Percentiles rank a stretch among this genome's conserved stretches.
Conservation (phyloP, 108 stramenopile species). For the Cyclotella atomus region DNA sequence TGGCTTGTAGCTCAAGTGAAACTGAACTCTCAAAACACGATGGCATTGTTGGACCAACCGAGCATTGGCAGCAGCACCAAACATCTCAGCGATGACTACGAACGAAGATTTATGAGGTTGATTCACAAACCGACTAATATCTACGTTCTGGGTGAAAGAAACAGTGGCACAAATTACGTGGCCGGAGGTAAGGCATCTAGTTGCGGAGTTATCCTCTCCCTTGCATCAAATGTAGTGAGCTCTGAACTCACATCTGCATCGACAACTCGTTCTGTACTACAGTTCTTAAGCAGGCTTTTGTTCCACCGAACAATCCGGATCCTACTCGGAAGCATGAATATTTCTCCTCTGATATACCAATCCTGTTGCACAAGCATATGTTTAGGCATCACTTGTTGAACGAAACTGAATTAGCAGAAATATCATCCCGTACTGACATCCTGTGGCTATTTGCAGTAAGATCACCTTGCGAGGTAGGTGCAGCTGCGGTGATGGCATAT, state of each 20-base stretch:
- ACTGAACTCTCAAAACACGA: no score
- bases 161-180: constrained; percentile 28
- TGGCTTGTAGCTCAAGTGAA: background rate
- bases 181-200: constrained; percentile 5
- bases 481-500: background rate
- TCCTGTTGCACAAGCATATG: constrained; percentile 43
- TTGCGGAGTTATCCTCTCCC: no score
- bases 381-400: constrained; percentile 29
- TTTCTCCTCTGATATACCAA: constrained; percentile 38
- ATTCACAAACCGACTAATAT: constrained; percentile 41
- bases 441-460: constrained; percentile 39
- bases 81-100: no score
- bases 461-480: constrained; percentile 25
- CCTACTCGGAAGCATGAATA: constrained; percentile 17
- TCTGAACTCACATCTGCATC: background rate
- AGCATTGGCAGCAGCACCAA: background rate
- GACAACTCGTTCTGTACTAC: background rate
- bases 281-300: constrained; percentile 22
- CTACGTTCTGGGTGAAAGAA: constrained; percentile 38
- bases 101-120: no score
- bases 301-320: constrained; percentile 27
- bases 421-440: constrained; percentile 21
- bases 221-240: no score
- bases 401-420: constrained; percentile 15
- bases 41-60: constrained; percentile 4